phyloP scores from a whole-genome alignment of 73 alveolate species.

The Paraurostyla sp. region DNA sequence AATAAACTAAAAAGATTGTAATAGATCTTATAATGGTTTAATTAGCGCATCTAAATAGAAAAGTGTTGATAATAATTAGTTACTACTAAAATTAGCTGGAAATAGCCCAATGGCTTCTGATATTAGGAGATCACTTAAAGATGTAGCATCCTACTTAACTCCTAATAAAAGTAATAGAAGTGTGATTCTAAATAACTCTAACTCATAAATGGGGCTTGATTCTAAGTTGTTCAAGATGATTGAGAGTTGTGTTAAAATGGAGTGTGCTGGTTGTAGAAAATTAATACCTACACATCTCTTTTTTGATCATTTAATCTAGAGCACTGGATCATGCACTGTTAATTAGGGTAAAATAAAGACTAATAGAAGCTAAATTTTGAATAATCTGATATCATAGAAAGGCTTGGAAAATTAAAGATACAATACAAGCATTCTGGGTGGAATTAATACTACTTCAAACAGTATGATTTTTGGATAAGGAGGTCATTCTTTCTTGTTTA shows the following conservation, averaged over 20 bases:
- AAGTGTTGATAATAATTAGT: background rate
- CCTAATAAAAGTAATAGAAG: conserved; percentile 41
- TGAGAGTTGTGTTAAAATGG: conserved; percentile 61
- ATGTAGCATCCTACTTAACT: conserved; percentile 37
- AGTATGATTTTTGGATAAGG: background rate
- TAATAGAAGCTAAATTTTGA: conserved; percentile 21
- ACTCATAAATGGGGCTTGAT: background rate
- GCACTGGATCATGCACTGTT: background rate
- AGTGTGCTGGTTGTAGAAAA: conserved; percentile 52
- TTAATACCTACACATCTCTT: conserved; percentile 50
- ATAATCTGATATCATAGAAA: background rate
- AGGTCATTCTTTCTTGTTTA: background rate
- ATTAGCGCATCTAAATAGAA: background rate
- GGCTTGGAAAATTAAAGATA: conserved; percentile 3
- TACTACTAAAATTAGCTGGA: conserved; percentile 3
- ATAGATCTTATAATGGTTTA: conserved; percentile 16
- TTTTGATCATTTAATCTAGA: conserved; percentile 46
- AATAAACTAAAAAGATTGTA: background rate
- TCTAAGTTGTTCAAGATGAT: conserved; percentile 27
- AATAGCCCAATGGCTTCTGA: conserved; percentile 34
- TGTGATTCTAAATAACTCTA: background rate
- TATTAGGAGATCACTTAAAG: conserved; percentile 20
- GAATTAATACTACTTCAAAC: background rate
- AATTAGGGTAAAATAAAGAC: background rate
- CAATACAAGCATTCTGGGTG: background rate